Evolutionary conservation across 2,329 filamentous ascomycete species (phyloP), one percentile per base, ranked within the genome.

Genomic region (Diatrype stigma): DNA sequence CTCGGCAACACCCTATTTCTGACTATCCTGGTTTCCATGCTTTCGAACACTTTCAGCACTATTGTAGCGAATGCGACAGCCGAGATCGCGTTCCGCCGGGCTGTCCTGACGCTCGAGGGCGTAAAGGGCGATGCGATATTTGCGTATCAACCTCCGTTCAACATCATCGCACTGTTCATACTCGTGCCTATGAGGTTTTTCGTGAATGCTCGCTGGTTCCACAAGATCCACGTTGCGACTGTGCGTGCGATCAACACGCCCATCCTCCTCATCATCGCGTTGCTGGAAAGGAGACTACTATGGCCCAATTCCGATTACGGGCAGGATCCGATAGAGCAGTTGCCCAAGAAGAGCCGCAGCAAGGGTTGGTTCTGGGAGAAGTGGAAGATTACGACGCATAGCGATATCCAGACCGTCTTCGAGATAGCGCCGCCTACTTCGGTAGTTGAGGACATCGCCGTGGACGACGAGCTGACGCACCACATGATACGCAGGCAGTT

Each of bases 1-100:
- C 75, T 95, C 3, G 90, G 90, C 40, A 94, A 94, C 69, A 94
- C 89, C 0, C 79, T 94, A 50, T 95, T 94, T 71, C 77, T 95
- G n/a, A 94, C 90, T 2, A 90, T 95, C 55, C 77, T 94, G 16
- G 89, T 95, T 1, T 92, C 90, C 12, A 93, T 93, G 81, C 78
- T 95, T 11, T 89, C 85, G 55, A 91, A 90, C 63, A 94, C 89
- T 0, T 95, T 94, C 65, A 85, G 84, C 62, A 88, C 82, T 54
- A 89, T 94, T 48, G 86, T 87, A 6, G 73, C 78, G 49, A 90
- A 93, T 59, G 86, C 89, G 1, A 85, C 85, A 0, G 85, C 88
- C n/a, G 90, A 95, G 68, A 89, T 93, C 45, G 87, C 91, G 62
- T 95, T 89, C 68, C 85, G 89, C 22, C 81, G 86, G 51, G 87